Conservation (phyloP, 768 basidiomycete genomes). For the Amanita pallidorosea region DNA sequence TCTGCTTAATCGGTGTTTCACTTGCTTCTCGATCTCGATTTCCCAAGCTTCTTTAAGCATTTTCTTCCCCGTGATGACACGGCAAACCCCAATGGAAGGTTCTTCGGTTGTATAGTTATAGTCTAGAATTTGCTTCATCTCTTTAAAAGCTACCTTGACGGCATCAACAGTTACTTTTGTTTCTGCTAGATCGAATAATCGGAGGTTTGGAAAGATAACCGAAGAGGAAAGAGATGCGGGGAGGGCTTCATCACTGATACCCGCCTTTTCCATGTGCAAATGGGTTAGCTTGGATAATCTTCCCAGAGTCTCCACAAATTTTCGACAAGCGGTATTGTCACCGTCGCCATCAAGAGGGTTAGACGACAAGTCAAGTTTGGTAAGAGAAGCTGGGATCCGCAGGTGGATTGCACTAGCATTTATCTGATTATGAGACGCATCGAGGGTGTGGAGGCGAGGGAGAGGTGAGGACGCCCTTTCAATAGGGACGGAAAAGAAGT, state of each 20-base stretch:
- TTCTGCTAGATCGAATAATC: constrained; percentile 54
- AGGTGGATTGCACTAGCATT: constrained; percentile 42
- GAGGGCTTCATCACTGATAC: constrained; percentile 53
- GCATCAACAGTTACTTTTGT: constrained; percentile 44
- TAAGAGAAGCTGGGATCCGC: constrained; percentile 39
- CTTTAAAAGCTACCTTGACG: constrained; percentile 32
- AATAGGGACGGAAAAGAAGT: constrained; percentile 57
- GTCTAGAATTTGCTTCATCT: constrained; percentile 37
- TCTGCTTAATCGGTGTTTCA: constrained; percentile 17
- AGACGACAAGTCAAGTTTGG: constrained; percentile 51
- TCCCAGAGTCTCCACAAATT: constrained; percentile 37
- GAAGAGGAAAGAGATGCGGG: constrained; percentile 26
- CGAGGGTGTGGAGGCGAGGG: constrained; percentile 52
- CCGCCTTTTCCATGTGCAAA: constrained; percentile 41
- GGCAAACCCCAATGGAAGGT: constrained; percentile 38
- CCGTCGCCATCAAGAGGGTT: constrained; percentile 44
- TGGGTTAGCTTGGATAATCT: constrained; percentile 44
- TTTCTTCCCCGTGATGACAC: constrained; percentile 59
- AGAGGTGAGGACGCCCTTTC: constrained; percentile 52
- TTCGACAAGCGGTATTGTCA: constrained; percentile 17
- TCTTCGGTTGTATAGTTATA: constrained; percentile 47
- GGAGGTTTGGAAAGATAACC: constrained; percentile 38
- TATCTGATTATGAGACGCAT: constrained; percentile 62
- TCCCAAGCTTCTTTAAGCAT: constrained; percentile 74
- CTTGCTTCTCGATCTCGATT: constrained; percentile 52